Evolutionary conservation across 2,329 filamentous ascomycete species (phyloP).

Genomic region (Grosmannia serpens): DNA sequence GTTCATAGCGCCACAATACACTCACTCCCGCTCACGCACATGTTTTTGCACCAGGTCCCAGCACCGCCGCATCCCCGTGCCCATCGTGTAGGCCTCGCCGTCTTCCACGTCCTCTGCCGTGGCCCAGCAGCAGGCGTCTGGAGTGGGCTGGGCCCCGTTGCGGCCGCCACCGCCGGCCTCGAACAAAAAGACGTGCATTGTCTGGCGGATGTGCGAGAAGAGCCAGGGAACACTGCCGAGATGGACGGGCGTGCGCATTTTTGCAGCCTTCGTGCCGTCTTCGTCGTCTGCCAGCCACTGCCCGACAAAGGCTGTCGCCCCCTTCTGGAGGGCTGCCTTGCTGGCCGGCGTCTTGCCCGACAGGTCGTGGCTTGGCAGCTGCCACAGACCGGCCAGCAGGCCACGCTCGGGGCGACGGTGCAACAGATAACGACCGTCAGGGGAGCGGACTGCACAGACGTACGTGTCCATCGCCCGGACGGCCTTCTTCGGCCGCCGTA

Average conservation of each 20-base stretch:
- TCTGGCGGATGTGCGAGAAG: slow-evolving; percentile 44
- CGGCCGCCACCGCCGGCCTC: neutral
- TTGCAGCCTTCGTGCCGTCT: slow-evolving; percentile 8
- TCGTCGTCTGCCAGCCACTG: neutral
- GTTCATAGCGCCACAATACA: no score
- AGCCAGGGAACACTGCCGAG: slow-evolving; percentile 44
- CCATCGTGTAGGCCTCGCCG: neutral
- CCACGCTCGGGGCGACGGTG: slow-evolving; percentile 41
- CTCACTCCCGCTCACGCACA: no score
- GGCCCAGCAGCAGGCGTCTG: neutral
- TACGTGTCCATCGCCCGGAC: slow-evolving; percentile 39
- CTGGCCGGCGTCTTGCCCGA: neutral
- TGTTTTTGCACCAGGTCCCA: neutral
- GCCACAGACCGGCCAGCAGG: slow-evolving; percentile 43
- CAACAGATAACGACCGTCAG: slow-evolving; percentile 34
- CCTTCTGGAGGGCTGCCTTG: neutral
- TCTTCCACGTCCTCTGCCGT: neutral
- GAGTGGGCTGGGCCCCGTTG: neutral
- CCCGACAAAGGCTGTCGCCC: slow-evolving; percentile 4
- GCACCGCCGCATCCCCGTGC: slow-evolving; percentile 1
- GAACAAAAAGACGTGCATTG: slow-evolving; percentile 46
- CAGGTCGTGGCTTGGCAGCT: slow-evolving; percentile 34
- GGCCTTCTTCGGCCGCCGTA: slow-evolving; percentile 39
- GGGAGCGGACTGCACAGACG: slow-evolving; percentile 38
- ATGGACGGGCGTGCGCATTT: slow-evolving; percentile 15